phyloP scores from a whole-genome alignment of 495 filamentous ascomycete species.

The Recurvomyces mirabilis region DNA sequence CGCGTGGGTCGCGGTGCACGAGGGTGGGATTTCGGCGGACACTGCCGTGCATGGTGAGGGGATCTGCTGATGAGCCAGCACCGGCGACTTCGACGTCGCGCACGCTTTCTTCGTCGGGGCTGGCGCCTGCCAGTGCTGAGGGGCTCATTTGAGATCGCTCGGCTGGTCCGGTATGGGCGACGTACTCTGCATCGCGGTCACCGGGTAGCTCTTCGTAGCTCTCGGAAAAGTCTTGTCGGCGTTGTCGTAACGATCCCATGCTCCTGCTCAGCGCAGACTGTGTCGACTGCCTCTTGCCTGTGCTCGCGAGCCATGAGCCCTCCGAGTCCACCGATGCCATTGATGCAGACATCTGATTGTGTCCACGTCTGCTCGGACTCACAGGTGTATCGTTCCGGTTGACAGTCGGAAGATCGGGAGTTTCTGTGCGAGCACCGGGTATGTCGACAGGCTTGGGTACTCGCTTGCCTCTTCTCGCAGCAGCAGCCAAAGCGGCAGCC shows the following conservation, averaged over 20 bases:
- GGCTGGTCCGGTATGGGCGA: conserved; percentile 32
- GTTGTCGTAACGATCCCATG: conserved; percentile 31
- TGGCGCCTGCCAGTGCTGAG: conserved; percentile 25
- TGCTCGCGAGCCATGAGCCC: conserved; percentile 74
- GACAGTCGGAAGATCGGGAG: conserved; percentile 1
- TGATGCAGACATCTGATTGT: conserved; percentile 53
- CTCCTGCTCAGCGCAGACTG: conserved; percentile 33
- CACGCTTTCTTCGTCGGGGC: conserved; percentile 29
- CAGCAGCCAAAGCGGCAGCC: conserved; percentile 14
- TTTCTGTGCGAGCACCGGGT: conserved; percentile 4
- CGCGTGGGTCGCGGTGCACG: conserved; percentile 40
- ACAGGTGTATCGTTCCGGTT: conserved; percentile 27
- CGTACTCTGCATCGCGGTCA: conserved; percentile 49
- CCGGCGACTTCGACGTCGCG: conserved; percentile 12
- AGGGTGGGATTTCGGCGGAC: conserved; percentile 48
- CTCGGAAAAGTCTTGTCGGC: conserved; percentile 34
- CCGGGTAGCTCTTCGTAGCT: conserved; percentile 52
- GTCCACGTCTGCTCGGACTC: conserved; percentile 15
- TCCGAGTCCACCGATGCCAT: conserved; percentile 83
- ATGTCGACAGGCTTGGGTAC: conserved; percentile 6
- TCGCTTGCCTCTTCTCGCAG: conserved; percentile 5
- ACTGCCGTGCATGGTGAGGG: conserved; percentile 37
- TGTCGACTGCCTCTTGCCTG: conserved; percentile 40
- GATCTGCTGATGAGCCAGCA: conserved; percentile 14
- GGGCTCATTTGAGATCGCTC: conserved; percentile 17